Evolutionary conservation across 2,329 filamentous ascomycete species (phyloP).

Genomic region (Aspergillus chevalieri): DNA sequence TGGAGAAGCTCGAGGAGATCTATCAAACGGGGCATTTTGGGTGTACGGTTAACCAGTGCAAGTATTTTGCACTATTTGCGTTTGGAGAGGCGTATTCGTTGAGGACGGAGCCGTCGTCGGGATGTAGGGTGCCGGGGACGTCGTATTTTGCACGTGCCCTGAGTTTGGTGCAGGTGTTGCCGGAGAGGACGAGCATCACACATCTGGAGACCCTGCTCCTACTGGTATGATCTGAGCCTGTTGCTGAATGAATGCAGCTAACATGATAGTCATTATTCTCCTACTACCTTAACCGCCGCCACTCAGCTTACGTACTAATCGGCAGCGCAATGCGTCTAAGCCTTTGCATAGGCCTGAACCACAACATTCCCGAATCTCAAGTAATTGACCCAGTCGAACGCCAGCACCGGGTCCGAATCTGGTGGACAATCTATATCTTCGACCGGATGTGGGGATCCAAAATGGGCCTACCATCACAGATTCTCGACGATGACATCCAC

Average conservation of each 20-base stretch:
- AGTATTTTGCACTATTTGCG: conserved; percentile 42
- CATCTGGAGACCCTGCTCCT: conserved; percentile 41
- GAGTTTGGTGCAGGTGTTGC: conserved; percentile 36
- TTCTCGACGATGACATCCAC: conserved; percentile 45
- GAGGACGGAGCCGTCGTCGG: conserved; percentile 26
- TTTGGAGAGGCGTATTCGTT: conserved; percentile 43
- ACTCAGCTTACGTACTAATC: conserved; percentile 30
- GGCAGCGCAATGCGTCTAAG: conserved; percentile 39
- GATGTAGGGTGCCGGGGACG: conserved; percentile 38
- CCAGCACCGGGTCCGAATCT: conserved; percentile 32
- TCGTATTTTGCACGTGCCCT: conserved; percentile 40
- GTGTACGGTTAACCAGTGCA: conserved; percentile 35
- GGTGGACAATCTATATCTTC: conserved; percentile 37
- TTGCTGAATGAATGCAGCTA: background rate
- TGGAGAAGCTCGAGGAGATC: conserved; percentile 36
- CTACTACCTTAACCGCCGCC: conserved; percentile 31
- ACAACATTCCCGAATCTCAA: conserved; percentile 33
- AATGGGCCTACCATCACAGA: conserved; percentile 44
- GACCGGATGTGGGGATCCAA: conserved; percentile 46
- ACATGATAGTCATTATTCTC: conserved; percentile 27
- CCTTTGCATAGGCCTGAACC: conserved; percentile 40
- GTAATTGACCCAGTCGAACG: conserved; percentile 34
- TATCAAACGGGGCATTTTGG: conserved; percentile 27
- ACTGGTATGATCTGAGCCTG: conserved; percentile 18
- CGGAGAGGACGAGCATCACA: conserved; percentile 40